A percentile compares a stretch with the other conserved stretches of the same genome.
Conservation (phyloP, 441 rosid genomes). For the Gossypium davidsonii region DNA sequence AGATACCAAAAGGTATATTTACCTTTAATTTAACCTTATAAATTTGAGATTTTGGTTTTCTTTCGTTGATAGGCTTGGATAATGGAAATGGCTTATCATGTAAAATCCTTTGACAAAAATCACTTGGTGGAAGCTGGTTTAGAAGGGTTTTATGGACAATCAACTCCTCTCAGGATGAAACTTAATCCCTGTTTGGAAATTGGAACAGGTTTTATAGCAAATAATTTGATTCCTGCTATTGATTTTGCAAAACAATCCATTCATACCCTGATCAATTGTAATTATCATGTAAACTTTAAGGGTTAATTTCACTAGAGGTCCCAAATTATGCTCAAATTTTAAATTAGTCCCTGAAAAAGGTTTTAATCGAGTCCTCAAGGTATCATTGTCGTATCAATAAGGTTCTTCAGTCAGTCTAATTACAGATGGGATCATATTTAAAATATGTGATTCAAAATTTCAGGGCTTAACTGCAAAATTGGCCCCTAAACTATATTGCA, state of each 20-base stretch:
- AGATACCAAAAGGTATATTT: too few relatives aligned
- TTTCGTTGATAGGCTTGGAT: conserved; percentile 50
- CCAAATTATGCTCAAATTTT: too few relatives aligned
- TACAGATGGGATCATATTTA: too few relatives aligned
- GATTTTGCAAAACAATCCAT: conserved; percentile 59
- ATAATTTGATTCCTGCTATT: conserved; percentile 46
- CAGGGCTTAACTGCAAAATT: too few relatives aligned
- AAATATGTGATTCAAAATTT: too few relatives aligned
- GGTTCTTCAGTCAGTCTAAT: too few relatives aligned
- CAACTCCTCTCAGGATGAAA: conserved; percentile 47
- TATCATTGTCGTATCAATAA: too few relatives aligned
- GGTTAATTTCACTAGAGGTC: too few relatives aligned
- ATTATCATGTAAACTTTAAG: neutral
- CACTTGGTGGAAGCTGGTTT: conserved; percentile 64
- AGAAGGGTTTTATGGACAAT: conserved; percentile 67
- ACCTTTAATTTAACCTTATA: too few relatives aligned
- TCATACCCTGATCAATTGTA: conserved; percentile 75
- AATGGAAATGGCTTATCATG: conserved; percentile 57
- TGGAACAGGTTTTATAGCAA: conserved; percentile 52
- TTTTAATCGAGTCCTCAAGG: too few relatives aligned
- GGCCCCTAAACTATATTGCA: too few relatives aligned
- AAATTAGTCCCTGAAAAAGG: too few relatives aligned
- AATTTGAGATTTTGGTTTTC: neutral
- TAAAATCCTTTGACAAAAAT: conserved; percentile 55
- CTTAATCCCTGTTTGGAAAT: conserved; percentile 46